phyloP scores from a whole-genome alignment of 2,329 filamentous ascomycete species.

The Bipolaris oryzae region DNA sequence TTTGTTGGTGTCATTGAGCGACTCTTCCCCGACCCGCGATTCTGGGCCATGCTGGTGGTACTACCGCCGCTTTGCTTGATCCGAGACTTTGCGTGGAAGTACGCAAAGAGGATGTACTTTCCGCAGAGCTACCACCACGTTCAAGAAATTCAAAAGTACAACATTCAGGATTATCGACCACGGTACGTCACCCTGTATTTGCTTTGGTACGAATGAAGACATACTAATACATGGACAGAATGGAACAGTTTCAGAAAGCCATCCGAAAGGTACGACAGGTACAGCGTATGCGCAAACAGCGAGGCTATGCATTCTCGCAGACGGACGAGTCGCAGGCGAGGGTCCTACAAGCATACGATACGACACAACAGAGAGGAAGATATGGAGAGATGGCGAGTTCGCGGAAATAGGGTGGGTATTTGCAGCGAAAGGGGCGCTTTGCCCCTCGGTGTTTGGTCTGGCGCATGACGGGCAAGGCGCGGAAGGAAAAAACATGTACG shows the following conservation, averaged over 20 bases:
- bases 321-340: conserved; percentile 95
- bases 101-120: conserved; percentile 94
- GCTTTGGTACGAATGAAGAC: not conserved
- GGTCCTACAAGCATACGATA: conserved; percentile 96
- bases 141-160: conserved; percentile 99
- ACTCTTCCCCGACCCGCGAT: conserved; percentile 79
- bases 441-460: conserved; percentile 1
- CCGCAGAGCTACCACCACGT: conserved; percentile 97
- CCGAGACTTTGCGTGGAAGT: conserved; percentile 96
- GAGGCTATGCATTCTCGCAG: conserved; percentile 97
- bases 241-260: conserved; percentile 99
- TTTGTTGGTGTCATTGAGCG: conserved; percentile 83
- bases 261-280: conserved; percentile 98
- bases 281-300: conserved; percentile 98
- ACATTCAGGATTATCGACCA: conserved; percentile 97
- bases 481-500: conserved; percentile 1
- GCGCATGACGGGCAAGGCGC: conserved; percentile 5
- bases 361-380: conserved; percentile 84
- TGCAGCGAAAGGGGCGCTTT: conserved; percentile 1
- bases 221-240: conserved; percentile 59
- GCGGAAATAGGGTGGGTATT: conserved; percentile 27
- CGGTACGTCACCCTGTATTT: conserved; percentile 63
- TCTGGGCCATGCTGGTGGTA: conserved; percentile 88
- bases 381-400: conserved; percentile 93
- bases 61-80: conserved; percentile 82